Evolutionary conservation across 352 stramenopile species (phyloP), one percentile per base, ranked within the genome.

Genomic region (Aphanomyces euteiches): DNA sequence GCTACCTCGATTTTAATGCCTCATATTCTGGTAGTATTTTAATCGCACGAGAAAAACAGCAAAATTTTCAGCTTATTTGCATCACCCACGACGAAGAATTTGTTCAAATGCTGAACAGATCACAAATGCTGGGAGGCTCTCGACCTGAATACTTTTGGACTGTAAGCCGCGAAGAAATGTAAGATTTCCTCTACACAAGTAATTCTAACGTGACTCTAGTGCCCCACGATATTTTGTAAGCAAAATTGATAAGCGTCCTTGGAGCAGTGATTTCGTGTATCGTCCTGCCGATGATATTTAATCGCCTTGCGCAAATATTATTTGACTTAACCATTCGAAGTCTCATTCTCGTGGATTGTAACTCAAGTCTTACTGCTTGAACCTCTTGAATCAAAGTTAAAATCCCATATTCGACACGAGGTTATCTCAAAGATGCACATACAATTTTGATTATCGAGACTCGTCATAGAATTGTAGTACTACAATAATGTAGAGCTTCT

Each of bases 61-160:
- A 93, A 64, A 99, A 99, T 78, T 99, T 99, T 75, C 98, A 99
- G 80, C 87, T 99, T 48, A 89, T 99, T 38, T 92, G 98, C 56
- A 99, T 99, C 79, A 99, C 98, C 2, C 98, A 99, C 82, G 98
- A 99, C 76, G 96, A 99, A 78, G 94, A 93, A 40, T 96, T 95
- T 67, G 87, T 96, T 47, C 85, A 94, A 72, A 95, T 94, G 84
- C 79, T 96, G 6, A 92, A 83, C 38, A 81, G 85, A 28, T 89
- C 88, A 10, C 86, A 93, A 67, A 74, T 83, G 6, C 82, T 94
- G 76, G 84, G 89, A 13, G 85, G 85, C 28, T 82, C 78, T 3
- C 80, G 85, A 5, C 87, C 87, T 0, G 87, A 95, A 64, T 93
- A 84, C 66, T 95, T 93, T 74, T 95, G 84, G 84, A 81, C 85